These are phyloP conservation scores for Neoarthrinium moseri DNA, from an alignment of 2,329 filamentous ascomycete genomes.

Conservation along the genomic window DNA sequence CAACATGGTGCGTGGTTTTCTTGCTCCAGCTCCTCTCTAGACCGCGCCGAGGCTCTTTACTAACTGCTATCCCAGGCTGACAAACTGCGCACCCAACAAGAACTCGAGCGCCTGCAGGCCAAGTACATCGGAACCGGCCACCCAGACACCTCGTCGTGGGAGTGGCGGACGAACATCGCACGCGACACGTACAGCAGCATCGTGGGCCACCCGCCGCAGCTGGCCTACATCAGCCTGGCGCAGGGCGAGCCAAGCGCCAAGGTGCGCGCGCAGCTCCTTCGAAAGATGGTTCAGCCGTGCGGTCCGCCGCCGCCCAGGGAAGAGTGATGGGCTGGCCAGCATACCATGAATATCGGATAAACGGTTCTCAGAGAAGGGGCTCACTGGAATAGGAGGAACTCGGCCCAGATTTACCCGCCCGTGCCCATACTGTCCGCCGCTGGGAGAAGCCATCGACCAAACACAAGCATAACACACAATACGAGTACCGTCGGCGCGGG, in stretches of 20 bases:
- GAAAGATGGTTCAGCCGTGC: constrained; percentile 69
- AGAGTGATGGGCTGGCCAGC: too few relatives aligned
- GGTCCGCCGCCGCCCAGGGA: constrained; percentile 58
- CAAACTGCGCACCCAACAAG: constrained; percentile 95
- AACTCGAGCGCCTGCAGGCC: constrained; percentile 93
- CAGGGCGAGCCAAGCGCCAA: constrained; percentile 83
- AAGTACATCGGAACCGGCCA: constrained; percentile 96
- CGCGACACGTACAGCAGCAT: constrained; percentile 90
- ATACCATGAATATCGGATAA: too few relatives aligned
- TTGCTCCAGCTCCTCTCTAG: too few relatives aligned
- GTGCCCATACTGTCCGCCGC: too few relatives aligned
- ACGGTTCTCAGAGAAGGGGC: too few relatives aligned
- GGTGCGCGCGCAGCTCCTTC: constrained; percentile 76
- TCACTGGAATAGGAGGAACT: too few relatives aligned
- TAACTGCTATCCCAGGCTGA: constrained; percentile 64
- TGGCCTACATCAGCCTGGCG: constrained; percentile 86
- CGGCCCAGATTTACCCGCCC: too few relatives aligned
- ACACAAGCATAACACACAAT: too few relatives aligned
- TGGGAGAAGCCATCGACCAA: too few relatives aligned
- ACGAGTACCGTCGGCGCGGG: too few relatives aligned
- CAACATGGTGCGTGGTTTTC: too few relatives aligned
- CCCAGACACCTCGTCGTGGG: constrained; percentile 94
- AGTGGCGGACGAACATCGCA: constrained; percentile 94
- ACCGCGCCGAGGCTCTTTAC: neutral
- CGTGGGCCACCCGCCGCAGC: constrained; percentile 82